phyloP scores from a whole-genome alignment of 202 grass and related monocot species.

The Hordeum pubiflorum region DNA sequence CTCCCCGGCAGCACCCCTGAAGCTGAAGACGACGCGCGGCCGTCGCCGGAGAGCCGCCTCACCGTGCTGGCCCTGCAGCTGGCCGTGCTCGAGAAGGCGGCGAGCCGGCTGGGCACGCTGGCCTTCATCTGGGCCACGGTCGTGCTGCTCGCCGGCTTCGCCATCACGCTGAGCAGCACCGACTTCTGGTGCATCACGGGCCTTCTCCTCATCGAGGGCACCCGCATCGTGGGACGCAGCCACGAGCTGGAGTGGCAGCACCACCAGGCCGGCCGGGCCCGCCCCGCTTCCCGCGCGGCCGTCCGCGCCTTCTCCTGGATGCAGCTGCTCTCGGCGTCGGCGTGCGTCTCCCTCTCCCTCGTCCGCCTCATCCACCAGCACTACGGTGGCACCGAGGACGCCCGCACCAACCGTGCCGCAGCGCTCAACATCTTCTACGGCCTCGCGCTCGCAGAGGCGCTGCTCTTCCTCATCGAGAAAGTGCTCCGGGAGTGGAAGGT shows the following conservation, averaged over 20 bases:
- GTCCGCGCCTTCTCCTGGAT: slow-evolving; percentile 33
- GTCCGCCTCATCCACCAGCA: slow-evolving; percentile 37
- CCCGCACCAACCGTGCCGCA: slow-evolving; percentile 32
- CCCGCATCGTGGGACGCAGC: slow-evolving; percentile 51
- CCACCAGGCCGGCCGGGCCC: slow-evolving; percentile 18
- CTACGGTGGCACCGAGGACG: slow-evolving; percentile 33
- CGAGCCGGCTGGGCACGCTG: slow-evolving; percentile 59
- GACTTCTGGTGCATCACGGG: slow-evolving; percentile 70
- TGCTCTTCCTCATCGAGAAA: slow-evolving; percentile 57
- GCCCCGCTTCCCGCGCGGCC: slow-evolving; percentile 12
- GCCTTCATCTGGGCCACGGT: slow-evolving; percentile 72
- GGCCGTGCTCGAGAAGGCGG: slow-evolving; percentile 65
- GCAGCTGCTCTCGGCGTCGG: slow-evolving; percentile 40
- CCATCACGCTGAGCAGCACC: slow-evolving; percentile 33
- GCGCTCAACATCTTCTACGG: slow-evolving; percentile 72
- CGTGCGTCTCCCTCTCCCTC: slow-evolving; percentile 38
- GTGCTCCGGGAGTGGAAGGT: slow-evolving; percentile 52
- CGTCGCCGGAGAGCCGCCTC: slow-evolving; percentile 31
- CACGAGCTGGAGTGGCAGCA: slow-evolving; percentile 79
- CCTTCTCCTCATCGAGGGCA: slow-evolving; percentile 48
- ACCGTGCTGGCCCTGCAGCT: slow-evolving; percentile 37
- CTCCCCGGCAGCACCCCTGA: neutral
- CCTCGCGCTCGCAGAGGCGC: slow-evolving; percentile 52
- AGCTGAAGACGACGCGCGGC: neutral
- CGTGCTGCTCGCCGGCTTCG: slow-evolving; percentile 63